Evolutionary conservation across 2,329 filamentous ascomycete species (phyloP).

Genomic region (Alternaria triticimaculans): DNA sequence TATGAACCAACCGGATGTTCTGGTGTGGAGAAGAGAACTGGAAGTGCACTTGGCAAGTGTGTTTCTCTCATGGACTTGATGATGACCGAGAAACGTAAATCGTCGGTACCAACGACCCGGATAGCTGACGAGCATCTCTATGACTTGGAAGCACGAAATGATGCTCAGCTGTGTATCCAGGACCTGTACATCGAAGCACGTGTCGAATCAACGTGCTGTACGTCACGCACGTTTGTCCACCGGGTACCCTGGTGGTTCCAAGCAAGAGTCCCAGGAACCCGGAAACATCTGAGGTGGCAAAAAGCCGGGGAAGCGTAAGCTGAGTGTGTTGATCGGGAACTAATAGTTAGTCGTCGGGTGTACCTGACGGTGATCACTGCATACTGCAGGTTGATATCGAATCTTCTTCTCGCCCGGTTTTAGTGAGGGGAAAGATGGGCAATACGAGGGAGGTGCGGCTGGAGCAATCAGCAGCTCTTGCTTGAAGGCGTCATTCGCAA

Average conservation of each 20-base stretch:
- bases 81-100: not conserved
- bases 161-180: not conserved
- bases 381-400: not conserved
- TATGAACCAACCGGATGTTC: not conserved
- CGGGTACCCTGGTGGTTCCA: not conserved
- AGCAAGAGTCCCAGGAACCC: not conserved
- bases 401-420: not conserved
- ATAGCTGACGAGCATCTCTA: not conserved
- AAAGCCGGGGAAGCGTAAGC: not conserved
- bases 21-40: not conserved
- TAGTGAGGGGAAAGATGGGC: not conserved
- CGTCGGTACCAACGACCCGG: not conserved
- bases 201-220: slow-evolving; percentile 12
- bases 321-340: not conserved
- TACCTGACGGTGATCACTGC: not conserved
- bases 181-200: not conserved
- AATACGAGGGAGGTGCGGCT: not conserved
- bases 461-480: not conserved
- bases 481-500: not conserved
- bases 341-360: not conserved
- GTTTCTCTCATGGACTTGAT: not conserved
- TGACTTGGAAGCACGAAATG: not conserved
- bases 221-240: slow-evolving; percentile 4
- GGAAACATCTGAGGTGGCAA: not conserved
- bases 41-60: not conserved